Percentiles rank a stretch among this genome's conserved stretches.
Conservation (phyloP, 345 rosid species). For the Luvunga scandens region DNA sequence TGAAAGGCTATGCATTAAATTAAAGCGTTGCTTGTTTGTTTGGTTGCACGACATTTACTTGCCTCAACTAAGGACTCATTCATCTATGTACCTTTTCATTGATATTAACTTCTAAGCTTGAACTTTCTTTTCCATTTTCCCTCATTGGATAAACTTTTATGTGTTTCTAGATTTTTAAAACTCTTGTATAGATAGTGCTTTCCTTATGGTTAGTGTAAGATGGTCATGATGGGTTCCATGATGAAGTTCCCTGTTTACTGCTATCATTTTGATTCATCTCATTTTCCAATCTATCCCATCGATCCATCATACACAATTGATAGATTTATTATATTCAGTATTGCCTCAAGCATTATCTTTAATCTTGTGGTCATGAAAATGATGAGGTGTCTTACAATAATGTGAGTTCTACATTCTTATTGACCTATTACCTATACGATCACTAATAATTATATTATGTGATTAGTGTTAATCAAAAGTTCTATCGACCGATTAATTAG, state of each 20-base stretch:
- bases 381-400: not conserved
- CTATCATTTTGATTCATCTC: too few species aligned
- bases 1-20: not conserved
- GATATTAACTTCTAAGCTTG: not conserved
- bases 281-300: too few species aligned
- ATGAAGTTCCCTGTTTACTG: too few species aligned
- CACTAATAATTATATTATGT: not conserved
- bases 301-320: not conserved
- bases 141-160: not conserved
- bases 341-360: constrained; percentile 6
- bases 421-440: not conserved
- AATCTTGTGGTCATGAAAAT: not conserved
- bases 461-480: not conserved
- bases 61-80: not conserved
- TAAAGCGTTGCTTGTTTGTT: not conserved
- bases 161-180: not conserved
- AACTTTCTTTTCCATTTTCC: not conserved
- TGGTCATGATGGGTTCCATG: not conserved
- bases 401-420: not conserved
- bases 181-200: not conserved
- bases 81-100: not conserved
- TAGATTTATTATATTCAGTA: not conserved
- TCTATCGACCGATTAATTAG: not conserved
- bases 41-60: not conserved
- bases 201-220: too few species aligned